Evolutionary conservation across 139 green algal genomes (phyloP).

Genomic region (Micractinium conductrix): DNA sequence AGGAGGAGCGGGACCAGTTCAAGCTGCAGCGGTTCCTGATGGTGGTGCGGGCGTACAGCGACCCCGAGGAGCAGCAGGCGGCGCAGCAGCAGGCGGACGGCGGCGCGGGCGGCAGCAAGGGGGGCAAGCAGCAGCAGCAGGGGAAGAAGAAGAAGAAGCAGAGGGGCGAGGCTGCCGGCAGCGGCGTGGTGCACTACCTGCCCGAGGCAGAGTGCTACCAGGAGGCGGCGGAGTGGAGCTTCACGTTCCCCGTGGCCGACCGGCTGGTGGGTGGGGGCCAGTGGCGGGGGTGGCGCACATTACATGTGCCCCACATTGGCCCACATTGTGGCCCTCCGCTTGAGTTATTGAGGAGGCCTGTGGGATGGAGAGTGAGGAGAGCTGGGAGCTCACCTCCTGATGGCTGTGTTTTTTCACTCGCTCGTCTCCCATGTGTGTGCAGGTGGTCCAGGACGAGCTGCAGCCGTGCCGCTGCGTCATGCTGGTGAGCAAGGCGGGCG

Average conservation of each 20-base stretch:
- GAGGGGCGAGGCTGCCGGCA: neutral
- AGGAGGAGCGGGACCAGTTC: slow-evolving; percentile 62
- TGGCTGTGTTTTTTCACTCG: no score
- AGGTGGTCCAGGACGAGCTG: slow-evolving; percentile 75
- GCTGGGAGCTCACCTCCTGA: no score
- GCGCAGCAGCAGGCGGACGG: neutral
- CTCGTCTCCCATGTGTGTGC: no score
- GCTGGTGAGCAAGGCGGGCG: slow-evolving; percentile 47
- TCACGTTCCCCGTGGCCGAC: slow-evolving; percentile 71
- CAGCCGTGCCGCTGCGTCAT: slow-evolving; percentile 61
- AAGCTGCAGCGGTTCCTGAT: slow-evolving; percentile 72
- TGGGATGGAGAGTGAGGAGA: no score
- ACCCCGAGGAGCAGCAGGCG: slow-evolving; percentile 44
- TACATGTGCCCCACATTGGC: no score
- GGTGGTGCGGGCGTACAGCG: slow-evolving; percentile 68
- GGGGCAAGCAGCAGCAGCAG: slow-evolving; percentile 35
- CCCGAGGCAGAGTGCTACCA: slow-evolving; percentile 93
- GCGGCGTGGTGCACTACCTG: slow-evolving; percentile 17
- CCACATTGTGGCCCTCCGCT: no score
- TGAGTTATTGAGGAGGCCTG: no score
- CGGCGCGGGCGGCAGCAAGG: neutral
- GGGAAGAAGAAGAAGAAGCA: slow-evolving; percentile 27
- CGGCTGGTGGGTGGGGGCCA: slow-evolving; percentile 51
- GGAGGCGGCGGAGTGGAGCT: slow-evolving; percentile 63
- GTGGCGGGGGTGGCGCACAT: no score